These are phyloP conservation scores for Yamadazyma buinensis DNA, from an alignment of 1,139 yeast species.

Conservation along the genomic window DNA sequence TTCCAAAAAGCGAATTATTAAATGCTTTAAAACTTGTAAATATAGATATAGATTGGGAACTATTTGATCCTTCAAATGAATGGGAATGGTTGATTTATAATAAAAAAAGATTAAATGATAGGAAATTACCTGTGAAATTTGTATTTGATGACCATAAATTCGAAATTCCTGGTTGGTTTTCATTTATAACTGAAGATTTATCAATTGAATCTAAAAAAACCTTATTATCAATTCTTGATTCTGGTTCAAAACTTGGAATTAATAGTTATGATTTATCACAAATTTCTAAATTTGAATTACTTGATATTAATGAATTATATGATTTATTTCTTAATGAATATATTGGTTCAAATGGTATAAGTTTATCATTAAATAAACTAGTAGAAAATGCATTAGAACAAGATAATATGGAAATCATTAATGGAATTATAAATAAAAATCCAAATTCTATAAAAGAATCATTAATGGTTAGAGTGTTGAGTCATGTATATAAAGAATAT, in stretches of 20 bases:
- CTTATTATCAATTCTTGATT: neutral
- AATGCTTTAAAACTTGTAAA: slow-evolving; percentile 1
- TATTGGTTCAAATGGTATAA: neutral
- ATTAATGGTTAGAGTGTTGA: neutral
- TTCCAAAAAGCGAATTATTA: slow-evolving; percentile 1
- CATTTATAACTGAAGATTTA: slow-evolving; percentile 4
- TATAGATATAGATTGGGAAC: too few species aligned
- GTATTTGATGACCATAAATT: neutral
- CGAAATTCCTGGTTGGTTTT: slow-evolving; percentile 11
- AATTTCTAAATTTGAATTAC: neutral
- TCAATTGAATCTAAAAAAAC: neutral
- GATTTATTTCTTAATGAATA: neutral
- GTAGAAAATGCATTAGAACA: neutral
- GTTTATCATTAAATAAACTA: neutral
- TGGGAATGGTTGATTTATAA: slow-evolving; percentile 5
- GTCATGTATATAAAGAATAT: neutral
- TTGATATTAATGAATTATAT: slow-evolving; percentile 1
- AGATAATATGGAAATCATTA: neutral
- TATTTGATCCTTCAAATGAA: neutral
- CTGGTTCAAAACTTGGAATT: slow-evolving; percentile 1
- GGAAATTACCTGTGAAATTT: neutral
- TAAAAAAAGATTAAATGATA: neutral
- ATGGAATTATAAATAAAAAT: neutral
- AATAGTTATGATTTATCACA: slow-evolving; percentile 8
- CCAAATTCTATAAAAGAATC: neutral